Evolutionary conservation across 2,329 filamentous ascomycete genomes (phyloP).

Genomic region (Leptographium flavum): DNA sequence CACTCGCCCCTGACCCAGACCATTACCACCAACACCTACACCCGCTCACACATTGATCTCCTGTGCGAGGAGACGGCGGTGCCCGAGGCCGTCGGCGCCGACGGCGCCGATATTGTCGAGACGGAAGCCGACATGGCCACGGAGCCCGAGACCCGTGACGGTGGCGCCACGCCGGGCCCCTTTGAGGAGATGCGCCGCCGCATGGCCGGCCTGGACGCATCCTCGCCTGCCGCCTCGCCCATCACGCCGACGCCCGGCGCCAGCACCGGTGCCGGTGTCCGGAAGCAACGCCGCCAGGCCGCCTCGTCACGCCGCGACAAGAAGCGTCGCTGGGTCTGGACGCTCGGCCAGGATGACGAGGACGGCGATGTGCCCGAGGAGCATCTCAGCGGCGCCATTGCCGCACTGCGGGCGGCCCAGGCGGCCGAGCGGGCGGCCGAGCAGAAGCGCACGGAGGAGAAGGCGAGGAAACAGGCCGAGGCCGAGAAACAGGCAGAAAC

Average conservation of each 20-base stretch:
- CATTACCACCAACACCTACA: slow-evolving; percentile 48
- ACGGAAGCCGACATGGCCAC: too few species aligned
- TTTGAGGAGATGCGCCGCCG: slow-evolving; percentile 48
- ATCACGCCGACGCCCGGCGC: slow-evolving; percentile 30
- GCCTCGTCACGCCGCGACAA: slow-evolving; percentile 41
- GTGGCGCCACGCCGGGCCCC: slow-evolving; percentile 46
- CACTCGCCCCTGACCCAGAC: slow-evolving; percentile 48
- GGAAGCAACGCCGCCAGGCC: slow-evolving; percentile 41
- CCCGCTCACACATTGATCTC: slow-evolving; percentile 48
- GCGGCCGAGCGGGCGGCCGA: slow-evolving; percentile 5
- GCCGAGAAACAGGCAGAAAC: background rate
- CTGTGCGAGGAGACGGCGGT: slow-evolving; percentile 43
- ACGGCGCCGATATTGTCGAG: slow-evolving; percentile 22
- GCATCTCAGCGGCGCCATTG: slow-evolving; percentile 19
- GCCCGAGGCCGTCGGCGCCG: slow-evolving; percentile 33
- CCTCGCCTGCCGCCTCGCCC: slow-evolving; percentile 12
- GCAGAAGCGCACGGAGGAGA: background rate
- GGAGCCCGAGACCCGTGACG: slow-evolving; percentile 41
- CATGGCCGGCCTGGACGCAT: slow-evolving; percentile 34
- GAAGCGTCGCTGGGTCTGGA: slow-evolving; percentile 53
- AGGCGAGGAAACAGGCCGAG: background rate
- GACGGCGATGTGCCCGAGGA: slow-evolving; percentile 21
- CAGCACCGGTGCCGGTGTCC: slow-evolving; percentile 26
- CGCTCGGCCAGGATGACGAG: slow-evolving; percentile 42
- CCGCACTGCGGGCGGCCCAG: slow-evolving; percentile 13